Conservation (phyloP, 1,284 basidiomycete species). For the Boletus sp. region DNA sequence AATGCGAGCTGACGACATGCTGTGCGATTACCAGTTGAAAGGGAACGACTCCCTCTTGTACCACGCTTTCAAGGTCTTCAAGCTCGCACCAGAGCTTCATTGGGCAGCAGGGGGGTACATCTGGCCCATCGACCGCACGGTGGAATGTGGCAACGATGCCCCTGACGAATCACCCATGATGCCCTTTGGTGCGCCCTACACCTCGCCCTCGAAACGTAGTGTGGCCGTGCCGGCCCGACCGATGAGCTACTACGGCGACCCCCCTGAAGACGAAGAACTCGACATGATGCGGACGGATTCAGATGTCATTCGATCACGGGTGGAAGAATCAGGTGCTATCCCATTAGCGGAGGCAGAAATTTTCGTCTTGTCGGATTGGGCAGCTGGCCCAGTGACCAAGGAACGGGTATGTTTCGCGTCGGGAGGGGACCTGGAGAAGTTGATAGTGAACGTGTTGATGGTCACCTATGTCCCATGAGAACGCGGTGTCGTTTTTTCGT, state of each 20-base stretch:
- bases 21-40: constrained; percentile 50
- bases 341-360: constrained; percentile 61
- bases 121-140: constrained; percentile 68
- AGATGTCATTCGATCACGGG: constrained; percentile 49
- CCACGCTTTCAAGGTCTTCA: constrained; percentile 71
- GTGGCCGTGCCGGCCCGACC: constrained; percentile 31
- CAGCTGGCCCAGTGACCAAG: constrained; percentile 47
- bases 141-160: constrained; percentile 55
- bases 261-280: constrained; percentile 39
- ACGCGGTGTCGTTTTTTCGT: not conserved
- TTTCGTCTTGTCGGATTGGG: constrained; percentile 55
- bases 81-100: constrained; percentile 66
- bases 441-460: constrained; percentile 68
- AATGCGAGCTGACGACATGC: constrained; percentile 18
- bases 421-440: constrained; percentile 60
- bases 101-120: constrained; percentile 78
- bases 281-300: constrained; percentile 30
- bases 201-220: constrained; percentile 32
- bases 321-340: constrained; percentile 66
- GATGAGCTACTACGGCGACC: constrained; percentile 41
- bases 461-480: constrained; percentile 55
- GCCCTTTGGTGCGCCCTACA: constrained; percentile 31
- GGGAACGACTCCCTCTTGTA: constrained; percentile 71
- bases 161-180: constrained; percentile 35
- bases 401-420: constrained; percentile 68